phyloP scores from a whole-genome alignment of 441 rosid genomes.

The Gossypium trilobum region DNA sequence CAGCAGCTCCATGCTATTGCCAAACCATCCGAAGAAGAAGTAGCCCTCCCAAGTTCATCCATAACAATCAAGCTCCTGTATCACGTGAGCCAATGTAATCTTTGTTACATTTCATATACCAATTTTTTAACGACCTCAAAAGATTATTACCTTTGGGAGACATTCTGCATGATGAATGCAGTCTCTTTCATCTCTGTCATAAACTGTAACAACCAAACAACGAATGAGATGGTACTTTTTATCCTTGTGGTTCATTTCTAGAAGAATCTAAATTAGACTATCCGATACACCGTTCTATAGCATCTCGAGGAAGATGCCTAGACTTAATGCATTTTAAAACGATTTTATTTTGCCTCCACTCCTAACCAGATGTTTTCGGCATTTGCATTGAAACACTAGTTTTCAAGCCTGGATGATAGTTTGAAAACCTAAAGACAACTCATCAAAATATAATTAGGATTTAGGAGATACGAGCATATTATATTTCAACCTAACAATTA shows the following conservation, averaged over 20 bases:
- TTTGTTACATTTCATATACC: slow-evolving; percentile 5
- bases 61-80: slow-evolving; percentile 76
- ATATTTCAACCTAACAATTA: neutral
- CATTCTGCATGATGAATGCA: slow-evolving; percentile 91
- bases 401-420: neutral
- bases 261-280: neutral
- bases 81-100: slow-evolving; percentile 7
- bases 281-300: neutral
- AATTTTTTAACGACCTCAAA: slow-evolving; percentile 4
- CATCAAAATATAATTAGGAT: neutral
- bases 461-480: neutral
- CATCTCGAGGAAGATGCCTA: neutral
- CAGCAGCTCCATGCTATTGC: slow-evolving; percentile 98
- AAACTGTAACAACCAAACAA: slow-evolving; percentile 43
- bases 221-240: slow-evolving; percentile 5
- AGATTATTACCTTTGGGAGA: slow-evolving; percentile 52
- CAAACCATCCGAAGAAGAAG: slow-evolving; percentile 89
- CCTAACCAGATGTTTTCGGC: neutral
- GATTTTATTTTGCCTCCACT: neutral
- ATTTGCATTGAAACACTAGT: neutral
- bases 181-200: slow-evolving; percentile 99
- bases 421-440: neutral
- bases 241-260: neutral
- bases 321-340: neutral
- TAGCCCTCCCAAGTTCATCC: slow-evolving; percentile 99